A percentile compares a stretch with the other conserved stretches of the same genome.
phyloP scores from a whole-genome alignment of 306 rosid genomes.

The Carpinus fangiana region DNA sequence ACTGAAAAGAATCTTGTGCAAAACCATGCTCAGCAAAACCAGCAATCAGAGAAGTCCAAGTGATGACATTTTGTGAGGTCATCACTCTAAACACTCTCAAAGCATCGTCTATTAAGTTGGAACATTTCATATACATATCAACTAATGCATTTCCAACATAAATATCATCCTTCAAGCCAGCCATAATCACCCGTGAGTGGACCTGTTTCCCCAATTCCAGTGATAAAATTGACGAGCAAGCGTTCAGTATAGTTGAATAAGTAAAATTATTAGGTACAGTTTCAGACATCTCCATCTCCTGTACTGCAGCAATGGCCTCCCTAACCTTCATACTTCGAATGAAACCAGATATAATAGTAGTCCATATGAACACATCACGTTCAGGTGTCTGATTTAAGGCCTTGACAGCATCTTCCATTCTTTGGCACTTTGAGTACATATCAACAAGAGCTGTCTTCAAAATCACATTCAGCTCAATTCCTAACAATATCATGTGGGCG shows the following conservation, averaged over 20 bases:
- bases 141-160: slow-evolving; percentile 57
- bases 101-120: slow-evolving; percentile 36
- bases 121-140: slow-evolving; percentile 72
- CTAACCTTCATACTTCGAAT: slow-evolving; percentile 40
- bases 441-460: slow-evolving; percentile 66
- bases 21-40: slow-evolving; percentile 61
- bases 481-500: slow-evolving; percentile 46
- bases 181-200: slow-evolving; percentile 45
- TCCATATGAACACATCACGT: slow-evolving; percentile 64
- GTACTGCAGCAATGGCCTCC: slow-evolving; percentile 50
- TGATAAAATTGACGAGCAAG: slow-evolving; percentile 47
- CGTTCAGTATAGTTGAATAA: slow-evolving; percentile 49
- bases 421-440: slow-evolving; percentile 55
- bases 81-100: slow-evolving; percentile 51
- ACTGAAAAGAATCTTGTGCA: slow-evolving; percentile 44
- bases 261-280: slow-evolving; percentile 58
- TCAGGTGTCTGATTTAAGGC: slow-evolving; percentile 57
- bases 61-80: slow-evolving; percentile 47
- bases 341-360: slow-evolving; percentile 56
- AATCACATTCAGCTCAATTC: slow-evolving; percentile 53
- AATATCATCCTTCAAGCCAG: slow-evolving; percentile 58
- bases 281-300: slow-evolving; percentile 50
- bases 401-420: slow-evolving; percentile 51
- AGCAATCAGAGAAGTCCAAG: slow-evolving; percentile 73
- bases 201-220: slow-evolving; percentile 56